Evolutionary conservation across 2,329 filamentous ascomycete genomes (phyloP).

Genomic region (Zymoseptoria brevis): DNA sequence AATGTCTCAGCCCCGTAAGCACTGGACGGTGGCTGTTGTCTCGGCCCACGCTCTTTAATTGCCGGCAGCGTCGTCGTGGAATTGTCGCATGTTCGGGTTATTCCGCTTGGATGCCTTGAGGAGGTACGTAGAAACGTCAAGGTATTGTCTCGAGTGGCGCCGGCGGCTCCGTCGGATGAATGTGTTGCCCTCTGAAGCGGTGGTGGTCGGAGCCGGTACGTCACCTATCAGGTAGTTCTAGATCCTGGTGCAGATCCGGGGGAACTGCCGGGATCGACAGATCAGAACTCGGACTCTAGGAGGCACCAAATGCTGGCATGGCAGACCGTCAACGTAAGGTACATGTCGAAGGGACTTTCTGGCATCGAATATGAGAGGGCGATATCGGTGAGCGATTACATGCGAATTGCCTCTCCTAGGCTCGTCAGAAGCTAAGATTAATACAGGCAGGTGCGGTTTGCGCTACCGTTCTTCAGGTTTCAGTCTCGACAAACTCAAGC

Average conservation of each 20-base stretch:
- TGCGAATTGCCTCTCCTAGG: too few species aligned
- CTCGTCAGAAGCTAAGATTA: too few species aligned
- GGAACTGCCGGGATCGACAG: background rate
- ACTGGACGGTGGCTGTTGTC: background rate
- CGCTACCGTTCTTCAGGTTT: background rate
- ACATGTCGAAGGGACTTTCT: too few species aligned
- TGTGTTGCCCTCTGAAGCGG: background rate
- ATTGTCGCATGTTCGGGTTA: background rate
- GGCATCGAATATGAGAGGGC: too few species aligned
- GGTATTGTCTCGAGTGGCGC: background rate
- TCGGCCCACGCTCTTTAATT: background rate
- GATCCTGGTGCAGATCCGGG: background rate
- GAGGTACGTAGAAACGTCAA: background rate
- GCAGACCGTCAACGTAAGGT: too few species aligned
- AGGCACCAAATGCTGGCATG: background rate
- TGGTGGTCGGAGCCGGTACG: background rate
- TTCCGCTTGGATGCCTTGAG: background rate
- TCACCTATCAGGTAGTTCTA: background rate
- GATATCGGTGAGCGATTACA: too few species aligned
- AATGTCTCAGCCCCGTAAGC: background rate
- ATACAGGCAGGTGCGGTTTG: background rate
- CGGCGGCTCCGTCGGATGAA: background rate
- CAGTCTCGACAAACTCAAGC: background rate
- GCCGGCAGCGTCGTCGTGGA: background rate
- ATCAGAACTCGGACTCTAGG: too few species aligned